Evolutionary conservation across 2,329 filamentous ascomycete genomes (phyloP), one percentile per base, ranked within the genome.

Genomic region (Monilinia vaccinii-corymbosi): DNA sequence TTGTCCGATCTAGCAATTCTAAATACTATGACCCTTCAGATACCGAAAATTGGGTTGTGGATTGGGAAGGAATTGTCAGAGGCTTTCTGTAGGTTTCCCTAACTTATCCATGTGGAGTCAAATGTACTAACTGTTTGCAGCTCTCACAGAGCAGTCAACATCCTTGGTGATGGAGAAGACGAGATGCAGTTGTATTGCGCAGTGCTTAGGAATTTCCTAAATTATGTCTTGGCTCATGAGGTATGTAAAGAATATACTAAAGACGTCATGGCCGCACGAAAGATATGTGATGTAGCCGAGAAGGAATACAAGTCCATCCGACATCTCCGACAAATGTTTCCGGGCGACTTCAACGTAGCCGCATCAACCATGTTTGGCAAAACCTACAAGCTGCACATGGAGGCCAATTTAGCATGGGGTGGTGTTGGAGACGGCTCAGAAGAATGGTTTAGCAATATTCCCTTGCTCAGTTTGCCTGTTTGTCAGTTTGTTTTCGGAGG

Each of bases 181-280:
- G 73, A 79, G 14, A 79, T 91, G 63, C 74, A 80, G n/a, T 73
- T 79, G 8, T 84, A 84, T 3, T 83, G 86, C 23, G 79, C 81
- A 38, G 82, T 95, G 0, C 78, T 97, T 45, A 82, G 84, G 62
- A 96, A 94, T 70, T 97, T 97, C 70, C 82, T 96, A 64, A 89
- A 90, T 65, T 99, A 97, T 66, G 78, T 97, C 0, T 78, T 92
- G 11, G 82, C 88, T 62, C 92, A 97, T 69, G 82, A 88, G 42
- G 93, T 95, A 18, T 96, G 91, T 68, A 87, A 88, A 0, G 94
- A 97, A 71, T 88, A 92, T 70, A 77, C 74, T 0, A 76, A 79
- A 0, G 82, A 93, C 64, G 78, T 97, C 61, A 74, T 81, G 18
- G 76, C 79, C 0, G 91, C 92, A 0, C 77, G 87, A 9, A 71